Evolutionary conservation across 495 filamentous ascomycete species (phyloP), one percentile per base, ranked within the genome.

Genomic region (Xylaria palmicola): DNA sequence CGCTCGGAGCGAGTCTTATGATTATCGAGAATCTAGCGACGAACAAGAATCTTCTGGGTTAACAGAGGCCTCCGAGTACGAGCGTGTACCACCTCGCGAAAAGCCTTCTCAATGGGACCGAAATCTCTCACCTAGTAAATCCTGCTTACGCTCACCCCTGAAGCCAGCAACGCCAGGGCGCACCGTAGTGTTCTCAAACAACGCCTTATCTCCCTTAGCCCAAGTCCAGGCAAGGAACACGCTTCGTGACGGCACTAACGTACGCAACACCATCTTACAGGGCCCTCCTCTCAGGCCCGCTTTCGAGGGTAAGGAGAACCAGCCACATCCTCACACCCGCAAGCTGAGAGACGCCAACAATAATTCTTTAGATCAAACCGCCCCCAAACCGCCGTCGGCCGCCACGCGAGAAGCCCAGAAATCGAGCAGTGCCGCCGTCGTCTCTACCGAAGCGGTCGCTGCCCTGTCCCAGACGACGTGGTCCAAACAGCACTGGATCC

Each of bases 101-200:
- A 65, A 64, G 59, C 73, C 69, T 4, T 72, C 69, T 1, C 66
- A 60, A 40, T 72, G 69, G 30, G 63, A 75, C 59, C 74, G 72
- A 22, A 67, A 71, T 6, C 67, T 68, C 13, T 83, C 81, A 2
- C 82, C 82, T 0, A 71, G 64, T 12, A 84, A 83, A 60, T 83
- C 81, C 1, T 79, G 70, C 62, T 67, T 84, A 27, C 76, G 82
- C 53, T 82, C 81, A 13, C 80, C 82, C 2, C 62, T 81, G 17
- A 83, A 83, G 56, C 70, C 73, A 6, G 78, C 73, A 40, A 80
- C 77, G 0, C 77, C 77, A 2, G 79, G 79, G 6, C 73, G 75
- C 0, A 72, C 79, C 7, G 79, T 82, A 26, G 75, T 78, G 55
- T 82, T 82, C 55, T 74, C 73, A 6, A 71, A 74, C 51, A 75